A percentile compares a stretch with the other conserved stretches of the same genome.
Conservation (phyloP, 371 early-diverging fungal genomes). For the Batkoa obscura region DNA sequence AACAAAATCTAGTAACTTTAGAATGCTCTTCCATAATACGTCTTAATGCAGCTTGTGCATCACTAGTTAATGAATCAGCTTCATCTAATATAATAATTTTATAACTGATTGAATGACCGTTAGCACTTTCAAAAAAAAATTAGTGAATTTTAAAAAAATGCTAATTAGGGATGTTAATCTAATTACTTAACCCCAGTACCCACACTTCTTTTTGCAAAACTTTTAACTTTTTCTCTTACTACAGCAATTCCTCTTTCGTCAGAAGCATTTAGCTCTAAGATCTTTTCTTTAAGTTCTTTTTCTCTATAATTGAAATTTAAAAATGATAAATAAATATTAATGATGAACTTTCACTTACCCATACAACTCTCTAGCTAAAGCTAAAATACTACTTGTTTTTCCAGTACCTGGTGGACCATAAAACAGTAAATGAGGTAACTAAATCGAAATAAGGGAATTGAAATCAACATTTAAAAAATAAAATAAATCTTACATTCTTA, state of each 20-base stretch:
- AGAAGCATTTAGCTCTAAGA: constrained; percentile 97
- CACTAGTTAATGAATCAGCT: constrained; percentile 96
- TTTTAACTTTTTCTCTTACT: constrained; percentile 90
- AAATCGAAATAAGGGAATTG: background rate
- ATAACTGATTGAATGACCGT: constrained; percentile 35
- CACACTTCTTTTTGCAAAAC: constrained; percentile 74
- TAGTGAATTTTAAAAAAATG: background rate
- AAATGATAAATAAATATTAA: background rate
- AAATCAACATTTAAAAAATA: background rate
- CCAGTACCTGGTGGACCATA: constrained; percentile 99
- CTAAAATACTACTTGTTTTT: constrained; percentile 95
- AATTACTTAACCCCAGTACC: too few species aligned
- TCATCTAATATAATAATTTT: constrained; percentile 99
- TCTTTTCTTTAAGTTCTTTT: constrained; percentile 46
- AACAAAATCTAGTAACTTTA: constrained; percentile 88
- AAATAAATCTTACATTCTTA: constrained; percentile 37
- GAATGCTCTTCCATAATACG: constrained; percentile 98
- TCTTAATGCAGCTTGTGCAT: constrained; percentile 96
- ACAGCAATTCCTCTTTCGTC: constrained; percentile 98
- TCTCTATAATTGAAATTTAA: constrained; percentile 24
- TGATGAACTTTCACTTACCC: constrained; percentile 23
- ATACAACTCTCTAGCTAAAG: constrained; percentile 79
- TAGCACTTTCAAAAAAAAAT: too few species aligned
- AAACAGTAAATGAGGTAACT: constrained; percentile 96
- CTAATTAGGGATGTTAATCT: background rate